Conservation (phyloP, 495 filamentous ascomycete genomes). For the Trichodelitschia bisporula region DNA sequence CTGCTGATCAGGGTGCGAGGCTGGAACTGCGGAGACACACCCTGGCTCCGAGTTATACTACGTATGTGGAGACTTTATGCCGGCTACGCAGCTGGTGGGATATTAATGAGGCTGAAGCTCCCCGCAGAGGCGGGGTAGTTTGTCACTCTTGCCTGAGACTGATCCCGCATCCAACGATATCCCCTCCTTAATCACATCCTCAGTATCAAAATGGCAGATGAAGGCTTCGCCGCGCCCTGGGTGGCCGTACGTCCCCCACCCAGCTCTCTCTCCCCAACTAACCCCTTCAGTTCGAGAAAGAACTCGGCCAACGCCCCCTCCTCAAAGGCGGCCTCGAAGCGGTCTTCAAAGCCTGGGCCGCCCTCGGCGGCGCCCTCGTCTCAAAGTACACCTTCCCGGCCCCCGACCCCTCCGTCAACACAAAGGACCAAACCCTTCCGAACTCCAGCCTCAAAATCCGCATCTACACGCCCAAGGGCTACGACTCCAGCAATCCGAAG, state of each 20-base stretch:
- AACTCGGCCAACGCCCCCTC: conserved; percentile 7
- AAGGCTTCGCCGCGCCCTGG: conserved; percentile 7
- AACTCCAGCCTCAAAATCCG: conserved; percentile 4
- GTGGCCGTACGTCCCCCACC: conserved; percentile 4
- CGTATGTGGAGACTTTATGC: too few species aligned
- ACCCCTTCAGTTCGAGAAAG: conserved; percentile 9
- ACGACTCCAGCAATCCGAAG: conserved; percentile 5
- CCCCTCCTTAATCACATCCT: neutral
- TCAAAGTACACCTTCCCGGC: conserved; percentile 7
- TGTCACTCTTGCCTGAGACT: too few species aligned
- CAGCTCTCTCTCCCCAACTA: neutral
- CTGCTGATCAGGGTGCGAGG: too few species aligned
- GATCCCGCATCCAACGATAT: too few species aligned
- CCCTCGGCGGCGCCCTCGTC: conserved; percentile 5
- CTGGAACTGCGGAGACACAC: too few species aligned
- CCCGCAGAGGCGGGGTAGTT: too few species aligned
- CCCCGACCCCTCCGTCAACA: conserved; percentile 7
- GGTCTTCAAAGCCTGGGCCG: conserved; percentile 5
- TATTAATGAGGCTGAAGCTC: too few species aligned
- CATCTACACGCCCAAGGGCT: conserved; percentile 8
- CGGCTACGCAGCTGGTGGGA: too few species aligned
- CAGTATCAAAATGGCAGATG: conserved; percentile 5
- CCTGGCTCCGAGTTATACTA: too few species aligned
- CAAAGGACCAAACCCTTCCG: conserved; percentile 6
- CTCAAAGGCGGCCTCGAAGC: conserved; percentile 5